Percentiles rank a stretch among this genome's conserved stretches.
phyloP scores from a whole-genome alignment of 78 protist genomes.

The Diacronema lutheri region DNA sequence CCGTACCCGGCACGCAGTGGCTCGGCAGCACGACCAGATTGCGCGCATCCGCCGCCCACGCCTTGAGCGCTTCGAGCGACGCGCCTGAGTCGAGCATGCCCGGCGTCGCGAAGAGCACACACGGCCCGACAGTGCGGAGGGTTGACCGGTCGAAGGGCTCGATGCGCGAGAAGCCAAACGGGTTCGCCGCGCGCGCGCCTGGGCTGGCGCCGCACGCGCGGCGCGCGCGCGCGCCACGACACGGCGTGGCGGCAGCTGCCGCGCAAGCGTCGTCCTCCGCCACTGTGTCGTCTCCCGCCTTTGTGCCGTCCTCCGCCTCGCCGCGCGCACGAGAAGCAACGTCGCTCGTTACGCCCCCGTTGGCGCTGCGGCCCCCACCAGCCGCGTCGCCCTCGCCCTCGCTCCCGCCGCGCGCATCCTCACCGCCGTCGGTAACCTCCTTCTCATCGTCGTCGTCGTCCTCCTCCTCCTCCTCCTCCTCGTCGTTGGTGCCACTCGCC shows the following conservation, averaged over 20 bases:
- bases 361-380: too few relatives aligned
- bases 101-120: conserved; percentile 94
- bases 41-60: conserved; percentile 77
- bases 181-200: conserved; percentile 21
- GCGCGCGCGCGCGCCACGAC: too few relatives aligned
- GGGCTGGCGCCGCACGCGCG: background rate
- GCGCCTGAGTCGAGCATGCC: conserved; percentile 96
- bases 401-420: background rate
- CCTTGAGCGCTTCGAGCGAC: conserved; percentile 56
- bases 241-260: too few relatives aligned
- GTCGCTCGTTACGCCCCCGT: too few relatives aligned
- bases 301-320: too few relatives aligned
- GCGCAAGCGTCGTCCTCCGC: too few relatives aligned
- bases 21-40: conserved; percentile 92
- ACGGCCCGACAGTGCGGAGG: conserved; percentile 57
- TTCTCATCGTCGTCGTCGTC: background rate
- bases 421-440: background rate
- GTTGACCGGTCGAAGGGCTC: conserved; percentile 56
- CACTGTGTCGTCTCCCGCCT: too few relatives aligned
- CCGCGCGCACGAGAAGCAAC: too few relatives aligned
- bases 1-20: conserved; percentile 86
- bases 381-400: conserved; percentile 71
- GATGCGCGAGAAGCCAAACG: conserved; percentile 81
- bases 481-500: background rate
- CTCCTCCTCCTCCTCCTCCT: background rate